Base-by-base conservation (phyloP, 192 early-diverging fungal genomes). In the Backusella parvicylindrica region DNA sequence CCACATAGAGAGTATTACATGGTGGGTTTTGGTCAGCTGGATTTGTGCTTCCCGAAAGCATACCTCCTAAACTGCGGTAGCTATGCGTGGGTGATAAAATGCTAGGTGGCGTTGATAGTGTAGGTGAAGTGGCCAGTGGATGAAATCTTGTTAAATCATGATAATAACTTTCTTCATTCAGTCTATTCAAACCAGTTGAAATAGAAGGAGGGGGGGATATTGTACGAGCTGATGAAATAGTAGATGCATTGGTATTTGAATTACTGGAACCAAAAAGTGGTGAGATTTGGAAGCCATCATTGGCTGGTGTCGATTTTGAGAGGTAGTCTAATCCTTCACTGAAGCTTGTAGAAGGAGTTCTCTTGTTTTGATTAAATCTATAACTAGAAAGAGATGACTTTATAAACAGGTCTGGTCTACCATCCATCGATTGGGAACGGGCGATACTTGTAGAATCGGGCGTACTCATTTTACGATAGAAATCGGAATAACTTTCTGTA, bases 1-100 rank as follows among this genome's bases (percentile, higher is more conserved):
- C 97, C 36, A 99, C 96, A 79, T 99, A 99, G 32, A 99, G 84
- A 13, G 97, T 99, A 82, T 99, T 99, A 86, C 97, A 99, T 9
- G 97, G 97, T 67, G 96, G 97, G 82, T 99, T 99, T 81, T 98
- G 96, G 84, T 99, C 97, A 60, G 87, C 88, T 26, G 86, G 86
- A 70, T 89, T 94, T 82, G 77, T 84, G 72, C 87, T 82, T 43
- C 85, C 83, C 6, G 82, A 68, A 23, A 66, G 37, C 41, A 70
- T 77, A 9, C 32, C 84, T 86, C 78, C 32, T 37, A 68, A 60
- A 60, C 53, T 60, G 26, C 53, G 53, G 53, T 60, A 60, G 12
- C 53, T 60, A 23, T 60, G 53, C 53, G 53, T 50, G 18, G 67
- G 47, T 21, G 41, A 76, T 70, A 43, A 33, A 13, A 75, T 83